Conservation (phyloP, 192 early-diverging fungal species). For the Geranomyces michiganensis region DNA sequence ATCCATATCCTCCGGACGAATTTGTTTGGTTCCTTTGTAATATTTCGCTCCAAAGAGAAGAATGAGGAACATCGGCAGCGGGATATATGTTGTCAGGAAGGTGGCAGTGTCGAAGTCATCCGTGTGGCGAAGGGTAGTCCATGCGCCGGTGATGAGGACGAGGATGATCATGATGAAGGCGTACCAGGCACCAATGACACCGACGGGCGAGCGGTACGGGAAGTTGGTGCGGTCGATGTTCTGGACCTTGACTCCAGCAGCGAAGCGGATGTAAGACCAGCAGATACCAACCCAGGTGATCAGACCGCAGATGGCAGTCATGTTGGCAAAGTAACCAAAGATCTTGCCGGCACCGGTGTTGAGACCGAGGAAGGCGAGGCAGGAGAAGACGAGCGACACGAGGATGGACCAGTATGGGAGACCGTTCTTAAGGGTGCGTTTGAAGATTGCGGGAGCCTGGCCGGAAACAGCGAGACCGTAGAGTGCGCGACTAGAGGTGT, state of each 20-base stretch:
- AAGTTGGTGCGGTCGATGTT: constrained; percentile 7
- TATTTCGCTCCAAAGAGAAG: constrained; percentile 7
- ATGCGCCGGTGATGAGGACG: constrained; percentile 8
- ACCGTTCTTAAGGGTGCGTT: constrained; percentile 44
- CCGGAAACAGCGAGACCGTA: constrained; percentile 59
- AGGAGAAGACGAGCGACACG: constrained; percentile 52
- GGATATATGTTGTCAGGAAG: constrained; percentile 11
- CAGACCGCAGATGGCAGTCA: constrained; percentile 32
- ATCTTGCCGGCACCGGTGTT: constrained; percentile 53
- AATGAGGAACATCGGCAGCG: constrained; percentile 8
- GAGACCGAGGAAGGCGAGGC: constrained; percentile 59
- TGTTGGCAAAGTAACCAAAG: constrained; percentile 41
- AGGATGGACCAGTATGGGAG: constrained; percentile 58
- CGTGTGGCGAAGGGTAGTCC: background rate
- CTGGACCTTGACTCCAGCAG: constrained; percentile 11
- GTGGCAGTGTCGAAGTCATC: background rate
- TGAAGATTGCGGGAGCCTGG: constrained; percentile 60
- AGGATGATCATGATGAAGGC: constrained; percentile 19
- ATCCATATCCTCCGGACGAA: constrained; percentile 5
- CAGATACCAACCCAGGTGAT: constrained; percentile 41
- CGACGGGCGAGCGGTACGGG: constrained; percentile 11
- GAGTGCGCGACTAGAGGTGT: constrained; percentile 67
- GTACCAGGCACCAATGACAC: constrained; percentile 12
- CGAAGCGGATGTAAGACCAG: constrained; percentile 42
- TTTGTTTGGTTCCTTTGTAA: background rate